Conservation (phyloP, 225 moss, liverwort and hornwort species). For the Neckera pumila region DNA sequence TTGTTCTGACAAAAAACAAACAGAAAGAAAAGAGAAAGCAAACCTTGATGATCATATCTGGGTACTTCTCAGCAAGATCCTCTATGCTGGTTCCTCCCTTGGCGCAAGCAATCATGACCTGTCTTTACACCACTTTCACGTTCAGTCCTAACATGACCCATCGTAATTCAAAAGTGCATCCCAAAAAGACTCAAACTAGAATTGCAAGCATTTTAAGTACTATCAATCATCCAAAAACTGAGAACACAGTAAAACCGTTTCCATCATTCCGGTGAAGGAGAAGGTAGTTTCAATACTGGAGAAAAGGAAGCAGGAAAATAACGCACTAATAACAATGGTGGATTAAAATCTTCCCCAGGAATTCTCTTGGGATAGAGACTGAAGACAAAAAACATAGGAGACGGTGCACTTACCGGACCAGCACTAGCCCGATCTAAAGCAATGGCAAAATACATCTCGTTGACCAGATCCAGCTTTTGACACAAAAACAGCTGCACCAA, state of each 20-base stretch:
- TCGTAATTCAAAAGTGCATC: not conserved
- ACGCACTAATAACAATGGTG: not conserved
- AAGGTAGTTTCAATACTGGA: not conserved
- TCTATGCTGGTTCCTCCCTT: slow-evolving; percentile 99
- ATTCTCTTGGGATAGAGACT: not conserved
- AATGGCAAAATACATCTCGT: slow-evolving; percentile 98
- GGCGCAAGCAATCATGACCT: slow-evolving; percentile 92
- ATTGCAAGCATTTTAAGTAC: not conserved
- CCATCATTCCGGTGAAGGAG: not conserved
- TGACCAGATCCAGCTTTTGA: slow-evolving; percentile 65
- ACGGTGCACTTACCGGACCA: slow-evolving; percentile 54
- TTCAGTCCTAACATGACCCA: not conserved
- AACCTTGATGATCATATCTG: slow-evolving; percentile 95
- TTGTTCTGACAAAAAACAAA: not conserved
- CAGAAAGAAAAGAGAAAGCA: not conserved
- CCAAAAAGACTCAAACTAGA: not conserved
- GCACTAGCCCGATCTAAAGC: slow-evolving; percentile 92
- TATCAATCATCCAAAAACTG: not conserved
- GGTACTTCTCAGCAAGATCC: slow-evolving; percentile 97
- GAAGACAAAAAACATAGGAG: not conserved
- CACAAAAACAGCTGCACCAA: slow-evolving; percentile 64
- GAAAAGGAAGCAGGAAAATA: not conserved
- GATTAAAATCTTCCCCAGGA: not conserved
- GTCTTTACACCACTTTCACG: not conserved
- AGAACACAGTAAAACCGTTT: not conserved